These are phyloP conservation scores for Fraxinus baroniana DNA, from an alignment of 305 asterid species.

Conservation along the genomic window DNA sequence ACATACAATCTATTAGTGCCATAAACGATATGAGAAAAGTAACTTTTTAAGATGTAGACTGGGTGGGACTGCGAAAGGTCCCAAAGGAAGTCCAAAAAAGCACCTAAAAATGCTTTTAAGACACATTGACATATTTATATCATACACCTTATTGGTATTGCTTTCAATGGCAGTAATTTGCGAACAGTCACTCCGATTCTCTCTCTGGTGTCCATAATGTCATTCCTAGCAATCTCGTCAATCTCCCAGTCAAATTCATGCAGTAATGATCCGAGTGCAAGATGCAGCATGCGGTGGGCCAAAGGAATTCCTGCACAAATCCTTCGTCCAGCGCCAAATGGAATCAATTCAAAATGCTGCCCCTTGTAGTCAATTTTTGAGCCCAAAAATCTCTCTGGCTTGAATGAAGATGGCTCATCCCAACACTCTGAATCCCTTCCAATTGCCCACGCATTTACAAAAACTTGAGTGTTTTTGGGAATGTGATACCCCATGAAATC, in stretches of 20 bases:
- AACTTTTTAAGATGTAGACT: background rate
- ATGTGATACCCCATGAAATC: conserved; percentile 48
- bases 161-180: conserved; percentile 25
- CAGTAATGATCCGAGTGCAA: conserved; percentile 46
- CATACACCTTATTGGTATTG: conserved; percentile 11
- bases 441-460: conserved; percentile 54
- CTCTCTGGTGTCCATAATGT: conserved; percentile 28
- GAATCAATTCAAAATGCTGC: conserved; percentile 48
- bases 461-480: conserved; percentile 47
- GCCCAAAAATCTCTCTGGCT: conserved; percentile 48
- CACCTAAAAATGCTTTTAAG: background rate
- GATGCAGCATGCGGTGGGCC: conserved; percentile 53
- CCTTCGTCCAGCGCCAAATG: conserved; percentile 61
- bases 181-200: conserved; percentile 26
- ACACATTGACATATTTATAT: background rate
- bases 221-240: conserved; percentile 46
- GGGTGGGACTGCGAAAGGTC: too few species aligned
- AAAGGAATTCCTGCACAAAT: conserved; percentile 54
- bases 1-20: background rate
- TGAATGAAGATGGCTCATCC: conserved; percentile 45
- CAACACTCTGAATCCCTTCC: conserved; percentile 60
- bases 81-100: too few species aligned
- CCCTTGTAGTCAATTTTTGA: conserved; percentile 51
- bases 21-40: background rate
- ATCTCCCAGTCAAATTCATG: conserved; percentile 52